Conservation (phyloP, 1,284 basidiomycete genomes). For the Apiotrichum montevideense region DNA sequence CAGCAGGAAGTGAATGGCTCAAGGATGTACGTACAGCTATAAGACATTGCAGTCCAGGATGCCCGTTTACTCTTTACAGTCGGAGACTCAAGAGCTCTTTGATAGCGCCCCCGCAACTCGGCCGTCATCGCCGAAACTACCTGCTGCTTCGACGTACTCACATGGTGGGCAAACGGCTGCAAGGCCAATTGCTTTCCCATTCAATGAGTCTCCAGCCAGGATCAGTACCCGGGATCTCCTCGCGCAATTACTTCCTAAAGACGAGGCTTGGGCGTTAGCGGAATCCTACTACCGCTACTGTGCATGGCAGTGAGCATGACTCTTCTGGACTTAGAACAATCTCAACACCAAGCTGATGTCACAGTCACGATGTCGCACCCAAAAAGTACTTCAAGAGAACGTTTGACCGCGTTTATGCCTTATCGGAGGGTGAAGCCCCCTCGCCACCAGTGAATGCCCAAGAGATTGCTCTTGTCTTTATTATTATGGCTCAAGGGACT, state of each 20-base stretch:
- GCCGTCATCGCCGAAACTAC: too few species aligned
- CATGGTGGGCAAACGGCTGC: too few species aligned
- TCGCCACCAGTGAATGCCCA: conserved; percentile 5
- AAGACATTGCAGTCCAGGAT: too few species aligned
- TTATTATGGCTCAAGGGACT: conserved; percentile 29
- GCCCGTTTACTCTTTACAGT: too few species aligned
- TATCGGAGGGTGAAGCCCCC: neutral
- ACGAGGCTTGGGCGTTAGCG: conserved; percentile 23
- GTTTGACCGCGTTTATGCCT: conserved; percentile 16
- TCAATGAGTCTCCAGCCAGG: too few species aligned
- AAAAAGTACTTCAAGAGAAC: conserved; percentile 20
- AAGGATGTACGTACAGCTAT: conserved; percentile 21
- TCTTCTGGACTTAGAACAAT: too few species aligned
- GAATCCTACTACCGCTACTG: conserved; percentile 29
- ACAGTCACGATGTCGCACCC: conserved; percentile 20
- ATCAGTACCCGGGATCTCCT: too few species aligned
- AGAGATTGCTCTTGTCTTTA: conserved; percentile 29
- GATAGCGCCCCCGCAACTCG: too few species aligned
- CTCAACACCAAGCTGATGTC: neutral
- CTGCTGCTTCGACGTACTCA: too few species aligned
- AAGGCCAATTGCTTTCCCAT: too few species aligned
- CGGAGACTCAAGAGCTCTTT: too few species aligned
- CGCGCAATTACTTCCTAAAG: conserved; percentile 17
- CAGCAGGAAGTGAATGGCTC: conserved; percentile 32
- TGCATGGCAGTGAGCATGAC: conserved; percentile 24